Percentiles rank a stretch among this genome's conserved stretches.
These are phyloP conservation scores for Phytophthora constricta DNA, from an alignment of 352 stramenopile species.

Conservation along the genomic window DNA sequence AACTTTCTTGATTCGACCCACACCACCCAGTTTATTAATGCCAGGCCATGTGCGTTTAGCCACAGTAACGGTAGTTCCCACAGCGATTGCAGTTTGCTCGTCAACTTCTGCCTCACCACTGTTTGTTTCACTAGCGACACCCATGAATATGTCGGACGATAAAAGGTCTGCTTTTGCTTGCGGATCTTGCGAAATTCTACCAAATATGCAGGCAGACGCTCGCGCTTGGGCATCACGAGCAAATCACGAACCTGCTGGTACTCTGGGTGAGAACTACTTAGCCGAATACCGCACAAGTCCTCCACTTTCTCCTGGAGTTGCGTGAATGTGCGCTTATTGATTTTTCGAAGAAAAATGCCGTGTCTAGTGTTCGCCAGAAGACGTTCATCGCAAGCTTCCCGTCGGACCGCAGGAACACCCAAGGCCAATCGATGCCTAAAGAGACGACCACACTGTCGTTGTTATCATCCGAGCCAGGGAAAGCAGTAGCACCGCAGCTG, in stretches of 20 bases:
- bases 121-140: slow-evolving; percentile 43
- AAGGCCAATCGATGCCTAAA: slow-evolving; percentile 75
- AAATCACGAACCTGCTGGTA: slow-evolving; percentile 46
- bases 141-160: slow-evolving; percentile 67
- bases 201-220: slow-evolving; percentile 51
- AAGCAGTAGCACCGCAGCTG: not conserved
- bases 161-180: slow-evolving; percentile 61
- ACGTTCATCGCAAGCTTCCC: slow-evolving; percentile 88
- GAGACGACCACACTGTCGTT: slow-evolving; percentile 17
- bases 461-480: slow-evolving; percentile 2
- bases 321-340: slow-evolving; percentile 45
- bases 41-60: slow-evolving; percentile 86
- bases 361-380: slow-evolving; percentile 78
- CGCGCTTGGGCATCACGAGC: slow-evolving; percentile 52
- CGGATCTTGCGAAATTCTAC: slow-evolving; percentile 57
- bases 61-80: slow-evolving; percentile 74
- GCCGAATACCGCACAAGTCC: slow-evolving; percentile 42
- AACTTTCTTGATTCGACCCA: slow-evolving; percentile 69
- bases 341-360: slow-evolving; percentile 66
- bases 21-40: slow-evolving; percentile 87
- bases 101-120: slow-evolving; percentile 49
- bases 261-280: slow-evolving; percentile 40
- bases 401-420: slow-evolving; percentile 80
- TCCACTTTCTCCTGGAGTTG: slow-evolving; percentile 43
- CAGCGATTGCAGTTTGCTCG: slow-evolving; percentile 47